Conservation (phyloP, 2,329 filamentous ascomycete species). For the Alternaria brassicae region DNA sequence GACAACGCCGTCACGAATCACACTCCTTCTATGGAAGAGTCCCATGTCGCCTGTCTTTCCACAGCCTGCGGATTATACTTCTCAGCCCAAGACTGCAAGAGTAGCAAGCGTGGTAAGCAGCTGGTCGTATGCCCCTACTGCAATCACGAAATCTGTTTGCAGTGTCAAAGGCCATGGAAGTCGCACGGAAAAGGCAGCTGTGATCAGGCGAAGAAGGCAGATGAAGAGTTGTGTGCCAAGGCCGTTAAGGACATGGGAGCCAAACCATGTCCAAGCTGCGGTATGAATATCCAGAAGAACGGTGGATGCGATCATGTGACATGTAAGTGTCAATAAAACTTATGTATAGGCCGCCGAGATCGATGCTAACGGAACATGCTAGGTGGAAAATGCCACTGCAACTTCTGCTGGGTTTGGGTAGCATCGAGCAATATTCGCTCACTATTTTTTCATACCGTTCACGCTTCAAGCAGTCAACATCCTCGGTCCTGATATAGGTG, state of each 20-base stretch:
- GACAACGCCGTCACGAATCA: constrained; percentile 28
- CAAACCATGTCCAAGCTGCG: constrained; percentile 37
- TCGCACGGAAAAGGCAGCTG: constrained; percentile 22
- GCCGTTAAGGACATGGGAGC: constrained; percentile 32
- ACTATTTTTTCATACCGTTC: background rate
- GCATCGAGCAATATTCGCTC: background rate
- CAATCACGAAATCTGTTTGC: constrained; percentile 23
- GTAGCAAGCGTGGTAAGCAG: background rate
- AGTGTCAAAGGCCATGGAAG: constrained; percentile 30
- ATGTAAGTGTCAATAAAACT: constrained; percentile 21
- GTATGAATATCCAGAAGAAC: constrained; percentile 35
- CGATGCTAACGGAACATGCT: background rate
- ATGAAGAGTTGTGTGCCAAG: constrained; percentile 23
- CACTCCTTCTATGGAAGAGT: constrained; percentile 15
- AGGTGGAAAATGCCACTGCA: constrained; percentile 25
- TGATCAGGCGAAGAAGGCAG: constrained; percentile 20
- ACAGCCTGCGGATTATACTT: constrained; percentile 30
- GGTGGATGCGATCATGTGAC: constrained; percentile 38
- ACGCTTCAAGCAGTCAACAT: background rate
- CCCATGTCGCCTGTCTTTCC: constrained; percentile 31
- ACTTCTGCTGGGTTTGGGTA: constrained; percentile 29
- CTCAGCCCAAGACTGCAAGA: constrained; percentile 29
- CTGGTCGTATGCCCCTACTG: constrained; percentile 37
- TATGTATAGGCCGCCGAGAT: background rate
- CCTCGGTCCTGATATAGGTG: background rate